phyloP scores from a whole-genome alignment of 2,329 filamentous ascomycete species.

The Fusarium coffeatum region DNA sequence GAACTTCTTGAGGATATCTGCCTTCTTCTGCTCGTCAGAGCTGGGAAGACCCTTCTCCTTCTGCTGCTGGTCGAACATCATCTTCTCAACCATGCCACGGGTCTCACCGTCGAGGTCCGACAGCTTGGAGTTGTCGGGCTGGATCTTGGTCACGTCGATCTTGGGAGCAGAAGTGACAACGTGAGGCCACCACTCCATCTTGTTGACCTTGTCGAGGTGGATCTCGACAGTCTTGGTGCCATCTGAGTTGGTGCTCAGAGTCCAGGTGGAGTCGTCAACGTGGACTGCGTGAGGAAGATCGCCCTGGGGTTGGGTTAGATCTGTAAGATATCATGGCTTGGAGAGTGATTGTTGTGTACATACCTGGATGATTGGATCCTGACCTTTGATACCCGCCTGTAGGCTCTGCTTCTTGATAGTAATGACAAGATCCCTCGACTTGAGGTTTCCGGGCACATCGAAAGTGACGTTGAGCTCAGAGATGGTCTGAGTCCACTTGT shows the following conservation, averaged over 20 bases:
- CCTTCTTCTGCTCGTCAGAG: slow-evolving; percentile 95
- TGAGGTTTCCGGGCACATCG: slow-evolving; percentile 82
- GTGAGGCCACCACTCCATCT: slow-evolving; percentile 98
- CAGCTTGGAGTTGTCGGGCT: slow-evolving; percentile 90
- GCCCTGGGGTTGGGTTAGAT: slow-evolving; percentile 67
- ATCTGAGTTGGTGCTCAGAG: slow-evolving; percentile 77
- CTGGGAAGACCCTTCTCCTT: slow-evolving; percentile 92
- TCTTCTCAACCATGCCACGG: slow-evolving; percentile 98
- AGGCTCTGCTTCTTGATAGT: slow-evolving; percentile 83
- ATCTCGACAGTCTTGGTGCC: slow-evolving; percentile 77
- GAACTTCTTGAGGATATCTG: slow-evolving; percentile 93
- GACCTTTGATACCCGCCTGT: slow-evolving; percentile 86
- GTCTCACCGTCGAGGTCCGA: slow-evolving; percentile 95
- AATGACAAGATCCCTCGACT: slow-evolving; percentile 85
- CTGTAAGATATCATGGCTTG: not conserved
- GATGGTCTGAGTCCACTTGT: slow-evolving; percentile 98
- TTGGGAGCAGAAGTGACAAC: slow-evolving; percentile 87
- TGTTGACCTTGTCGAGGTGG: slow-evolving; percentile 94
- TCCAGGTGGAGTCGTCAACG: slow-evolving; percentile 94
- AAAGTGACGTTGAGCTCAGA: slow-evolving; percentile 85
- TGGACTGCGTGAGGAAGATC: slow-evolving; percentile 82
- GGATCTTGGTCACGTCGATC: slow-evolving; percentile 96
- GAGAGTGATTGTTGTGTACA: slow-evolving; percentile 38
- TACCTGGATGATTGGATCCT: slow-evolving; percentile 86
- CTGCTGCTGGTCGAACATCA: slow-evolving; percentile 99